These are phyloP conservation scores for Pascua guehoae DNA, from an alignment of 1,284 basidiomycete genomes.

Conservation along the genomic window DNA sequence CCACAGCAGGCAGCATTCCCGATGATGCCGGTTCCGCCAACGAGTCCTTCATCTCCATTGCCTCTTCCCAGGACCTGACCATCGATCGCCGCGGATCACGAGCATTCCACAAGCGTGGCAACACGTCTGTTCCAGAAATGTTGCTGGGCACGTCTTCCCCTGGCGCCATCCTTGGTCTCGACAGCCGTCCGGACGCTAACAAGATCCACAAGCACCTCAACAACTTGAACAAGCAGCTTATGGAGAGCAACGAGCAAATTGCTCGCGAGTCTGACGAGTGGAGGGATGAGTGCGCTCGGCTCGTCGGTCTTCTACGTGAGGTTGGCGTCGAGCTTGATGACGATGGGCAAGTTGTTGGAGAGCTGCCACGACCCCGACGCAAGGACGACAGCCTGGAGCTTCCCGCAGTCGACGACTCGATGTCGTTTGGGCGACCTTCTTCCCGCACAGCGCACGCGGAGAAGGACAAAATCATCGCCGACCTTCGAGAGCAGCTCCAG, in stretches of 20 bases:
- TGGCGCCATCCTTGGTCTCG: constrained; percentile 14
- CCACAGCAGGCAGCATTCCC: background rate
- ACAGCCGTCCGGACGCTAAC: constrained; percentile 39
- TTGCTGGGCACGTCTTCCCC: constrained; percentile 23
- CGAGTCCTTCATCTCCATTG: constrained; percentile 46
- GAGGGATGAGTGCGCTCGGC: constrained; percentile 32
- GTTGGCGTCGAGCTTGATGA: constrained; percentile 36
- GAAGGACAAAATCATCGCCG: constrained; percentile 24
- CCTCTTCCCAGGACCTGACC: constrained; percentile 46
- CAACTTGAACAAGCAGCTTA: constrained; percentile 45
- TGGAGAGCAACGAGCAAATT: constrained; percentile 39
- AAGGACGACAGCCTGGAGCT: constrained; percentile 4
- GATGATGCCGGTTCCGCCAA: constrained; percentile 14
- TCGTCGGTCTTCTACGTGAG: constrained; percentile 27
- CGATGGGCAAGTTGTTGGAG: constrained; percentile 1
- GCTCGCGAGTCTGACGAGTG: constrained; percentile 42
- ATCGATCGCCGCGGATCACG: constrained; percentile 39
- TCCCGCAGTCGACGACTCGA: background rate
- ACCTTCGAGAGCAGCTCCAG: constrained; percentile 14
- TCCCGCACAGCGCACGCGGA: constrained; percentile 1
- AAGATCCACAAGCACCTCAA: constrained; percentile 49
- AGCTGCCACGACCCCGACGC: background rate
- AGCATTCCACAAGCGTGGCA: constrained; percentile 25
- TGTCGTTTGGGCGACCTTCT: background rate
- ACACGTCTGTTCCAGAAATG: constrained; percentile 43